These are phyloP conservation scores for Seminavis robusta DNA, from an alignment of 108 stramenopile genomes.

Conservation along the genomic window DNA sequence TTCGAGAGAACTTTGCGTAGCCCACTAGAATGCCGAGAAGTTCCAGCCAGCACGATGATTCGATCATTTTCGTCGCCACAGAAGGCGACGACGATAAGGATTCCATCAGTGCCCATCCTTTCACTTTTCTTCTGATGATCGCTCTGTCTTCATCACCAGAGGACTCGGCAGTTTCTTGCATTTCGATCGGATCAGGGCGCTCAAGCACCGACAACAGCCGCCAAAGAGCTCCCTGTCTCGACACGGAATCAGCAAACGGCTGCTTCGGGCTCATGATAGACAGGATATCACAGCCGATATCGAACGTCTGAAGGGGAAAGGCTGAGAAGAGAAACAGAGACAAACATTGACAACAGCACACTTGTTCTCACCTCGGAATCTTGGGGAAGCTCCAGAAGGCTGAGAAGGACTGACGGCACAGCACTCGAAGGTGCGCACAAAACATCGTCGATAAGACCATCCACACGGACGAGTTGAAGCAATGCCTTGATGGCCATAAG, in stretches of 20 bases:
- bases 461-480: constrained; percentile 28
- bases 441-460: constrained; percentile 52
- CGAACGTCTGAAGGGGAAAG: constrained; percentile 48
- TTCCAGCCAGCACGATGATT: constrained; percentile 59
- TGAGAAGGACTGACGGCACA: constrained; percentile 33
- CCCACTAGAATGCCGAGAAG: constrained; percentile 61
- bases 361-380: constrained; percentile 37
- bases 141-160: constrained; percentile 9
- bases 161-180: constrained; percentile 4
- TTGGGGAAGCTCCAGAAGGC: constrained; percentile 44
- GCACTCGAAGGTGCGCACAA: constrained; percentile 14
- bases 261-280: constrained; percentile 48
- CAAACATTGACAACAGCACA: not conserved
- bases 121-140: constrained; percentile 36
- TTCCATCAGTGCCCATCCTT: constrained; percentile 56
- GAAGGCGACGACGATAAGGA: constrained; percentile 50
- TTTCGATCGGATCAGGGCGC: constrained; percentile 29
- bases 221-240: constrained; percentile 42
- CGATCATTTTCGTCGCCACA: constrained; percentile 41
- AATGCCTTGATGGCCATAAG: constrained; percentile 36
- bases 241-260: constrained; percentile 49
- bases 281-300: constrained; percentile 45
- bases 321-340: too few species aligned
- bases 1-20: constrained; percentile 43
- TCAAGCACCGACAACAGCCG: constrained; percentile 49